Conservation (phyloP, 352 stramenopile genomes). For the Globisporangium lucens region DNA sequence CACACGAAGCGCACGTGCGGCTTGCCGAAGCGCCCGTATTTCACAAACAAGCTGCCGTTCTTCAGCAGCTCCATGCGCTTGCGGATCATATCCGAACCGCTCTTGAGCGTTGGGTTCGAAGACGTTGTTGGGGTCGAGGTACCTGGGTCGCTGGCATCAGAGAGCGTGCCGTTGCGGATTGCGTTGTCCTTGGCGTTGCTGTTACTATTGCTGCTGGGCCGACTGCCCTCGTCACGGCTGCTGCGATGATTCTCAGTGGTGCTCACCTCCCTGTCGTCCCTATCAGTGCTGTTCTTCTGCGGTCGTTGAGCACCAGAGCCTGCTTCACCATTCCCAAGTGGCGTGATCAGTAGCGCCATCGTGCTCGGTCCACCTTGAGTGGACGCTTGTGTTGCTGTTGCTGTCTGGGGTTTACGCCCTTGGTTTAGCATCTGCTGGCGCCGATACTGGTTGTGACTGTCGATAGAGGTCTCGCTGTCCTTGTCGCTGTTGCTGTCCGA, state of each 20-base stretch:
- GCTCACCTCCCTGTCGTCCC: neutral
- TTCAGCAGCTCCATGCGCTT: conserved; percentile 70
- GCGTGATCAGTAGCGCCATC: conserved; percentile 12
- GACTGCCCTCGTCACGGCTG: conserved; percentile 6
- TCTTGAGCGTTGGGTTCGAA: conserved; percentile 15
- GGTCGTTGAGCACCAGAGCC: neutral
- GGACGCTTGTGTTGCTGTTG: neutral
- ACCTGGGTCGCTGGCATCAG: conserved; percentile 6
- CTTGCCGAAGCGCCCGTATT: conserved; percentile 72
- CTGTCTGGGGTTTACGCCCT: neutral
- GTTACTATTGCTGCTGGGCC: neutral
- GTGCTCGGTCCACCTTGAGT: conserved; percentile 4
- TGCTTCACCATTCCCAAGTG: neutral
- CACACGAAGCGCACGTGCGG: conserved; percentile 80
- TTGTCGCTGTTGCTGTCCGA: conserved; percentile 54
- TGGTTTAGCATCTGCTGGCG: conserved; percentile 9
- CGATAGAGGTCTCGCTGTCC: conserved; percentile 14
- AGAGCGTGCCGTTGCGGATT: conserved; percentile 1
- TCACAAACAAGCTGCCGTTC: conserved; percentile 72
- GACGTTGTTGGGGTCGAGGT: neutral
- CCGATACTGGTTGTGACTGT: conserved; percentile 18
- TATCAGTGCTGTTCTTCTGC: neutral
- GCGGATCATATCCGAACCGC: conserved; percentile 55
- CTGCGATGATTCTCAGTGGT: conserved; percentile 5
- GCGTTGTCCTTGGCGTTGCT: conserved; percentile 12